A percentile compares a stretch with the other conserved stretches of the same genome.
These are phyloP conservation scores for Allium fistulosum DNA, from an alignment of 106 monocot genomes.

Conservation along the genomic window DNA sequence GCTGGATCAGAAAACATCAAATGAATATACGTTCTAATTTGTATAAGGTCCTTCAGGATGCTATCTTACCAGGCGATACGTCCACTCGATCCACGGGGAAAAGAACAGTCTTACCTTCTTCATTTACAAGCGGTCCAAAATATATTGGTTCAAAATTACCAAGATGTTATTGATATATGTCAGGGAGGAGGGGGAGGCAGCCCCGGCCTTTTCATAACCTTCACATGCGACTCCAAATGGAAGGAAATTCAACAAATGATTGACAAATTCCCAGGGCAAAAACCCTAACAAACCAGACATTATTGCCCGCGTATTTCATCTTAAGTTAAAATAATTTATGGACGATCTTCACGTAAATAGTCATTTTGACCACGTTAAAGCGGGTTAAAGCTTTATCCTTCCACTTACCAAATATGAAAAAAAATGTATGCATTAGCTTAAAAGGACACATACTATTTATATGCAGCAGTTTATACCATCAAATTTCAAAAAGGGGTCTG, in stretches of 20 bases:
- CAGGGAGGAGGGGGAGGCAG: background rate
- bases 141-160: slow-evolving; percentile 15
- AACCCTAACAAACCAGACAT: no score
- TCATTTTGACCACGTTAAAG: no score
- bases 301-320: no score
- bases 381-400: background rate
- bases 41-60: no score
- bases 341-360: background rate
- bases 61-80: background rate
- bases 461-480: background rate
- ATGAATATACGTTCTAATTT: no score
- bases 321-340: background rate
- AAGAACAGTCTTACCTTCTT: slow-evolving; percentile 4
- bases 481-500: no score
- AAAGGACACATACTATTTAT: background rate
- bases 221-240: slow-evolving; percentile 15
- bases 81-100: background rate
- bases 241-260: slow-evolving; percentile 1
- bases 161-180: slow-evolving; percentile 17
- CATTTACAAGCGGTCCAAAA: slow-evolving; percentile 7
- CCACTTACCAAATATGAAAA: background rate
- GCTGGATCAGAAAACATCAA: no score
- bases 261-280: background rate
- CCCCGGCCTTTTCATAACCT: slow-evolving; percentile 10
- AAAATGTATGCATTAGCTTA: background rate